Percentiles rank a stretch among this genome's conserved stretches.
Conservation (phyloP, 1,284 basidiomycete species). For the Fomitopsis schrenkii region DNA sequence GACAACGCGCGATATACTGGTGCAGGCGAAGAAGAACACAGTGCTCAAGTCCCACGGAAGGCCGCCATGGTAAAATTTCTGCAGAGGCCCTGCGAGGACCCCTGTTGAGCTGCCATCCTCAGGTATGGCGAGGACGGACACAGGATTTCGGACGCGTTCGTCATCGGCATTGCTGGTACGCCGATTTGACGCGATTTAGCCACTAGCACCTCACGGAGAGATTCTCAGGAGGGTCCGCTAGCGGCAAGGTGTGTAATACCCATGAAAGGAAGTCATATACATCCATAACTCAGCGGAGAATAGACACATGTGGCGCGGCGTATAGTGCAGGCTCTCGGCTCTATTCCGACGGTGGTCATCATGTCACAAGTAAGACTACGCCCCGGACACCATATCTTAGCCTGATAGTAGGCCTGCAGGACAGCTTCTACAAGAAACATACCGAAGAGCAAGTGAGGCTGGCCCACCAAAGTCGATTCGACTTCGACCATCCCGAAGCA, state of each 20-base stretch:
- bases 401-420: conserved; percentile 42
- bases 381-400: neutral
- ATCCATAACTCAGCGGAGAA: conserved; percentile 1
- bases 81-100: neutral
- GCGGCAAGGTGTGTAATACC: conserved; percentile 72
- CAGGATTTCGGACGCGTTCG: conserved; percentile 75
- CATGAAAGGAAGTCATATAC: conserved; percentile 8
- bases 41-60: conserved; percentile 81
- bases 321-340: conserved; percentile 78
- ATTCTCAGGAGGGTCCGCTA: conserved; percentile 77
- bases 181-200: conserved; percentile 31
- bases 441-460: conserved; percentile 73
- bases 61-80: conserved; percentile 58
- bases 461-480: conserved; percentile 83
- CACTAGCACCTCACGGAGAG: conserved; percentile 5
- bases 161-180: conserved; percentile 89
- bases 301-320: conserved; percentile 91
- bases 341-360: conserved; percentile 86
- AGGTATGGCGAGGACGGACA: conserved; percentile 78
- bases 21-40: conserved; percentile 62
- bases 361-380: conserved; percentile 63
- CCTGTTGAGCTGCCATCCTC: conserved; percentile 2
- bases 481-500: conserved; percentile 93
- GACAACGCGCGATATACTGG: conserved; percentile 14
- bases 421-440: conserved; percentile 90